Evolutionary conservation across 768 basidiomycete genomes (phyloP), one percentile per base, ranked within the genome.

Genomic region (Tricholoma furcatifolium): DNA sequence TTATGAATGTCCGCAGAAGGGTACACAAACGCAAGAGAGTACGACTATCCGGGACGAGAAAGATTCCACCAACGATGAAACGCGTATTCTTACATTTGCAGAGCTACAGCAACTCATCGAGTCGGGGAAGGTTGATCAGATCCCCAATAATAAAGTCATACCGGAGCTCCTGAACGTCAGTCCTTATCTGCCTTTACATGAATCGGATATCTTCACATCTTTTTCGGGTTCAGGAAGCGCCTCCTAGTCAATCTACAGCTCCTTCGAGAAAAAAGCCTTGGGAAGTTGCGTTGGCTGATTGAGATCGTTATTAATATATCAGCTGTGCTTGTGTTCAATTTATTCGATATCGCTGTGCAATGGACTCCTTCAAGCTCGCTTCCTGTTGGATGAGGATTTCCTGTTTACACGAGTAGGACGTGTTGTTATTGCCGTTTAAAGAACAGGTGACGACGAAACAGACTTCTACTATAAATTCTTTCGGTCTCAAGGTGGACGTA

Each of bases 111-210:
- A 75, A 32, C 71, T 92, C 53, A 87, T 92, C 53, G 81, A 88
- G 60, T 73, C 85, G 17, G 89, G 88, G 15, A 81, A 77, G 56
- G 79, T 81, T 3, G 86, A 88, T 57, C 70, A 83, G 63, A 89
- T 92, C 34, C 90, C 90, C 1, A 87, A 91, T 61, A 92, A 91
- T 64, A 88, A 84, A 58, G 54, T 76, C 49, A 88, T 92, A 41
- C 82, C 85, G 0, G 75, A 85, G n/a, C 70, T 64, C 2, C 59
- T 91, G 32, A 88, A 85, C 69, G 90, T 88, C 62, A 56, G 81
- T 65, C 18, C 44, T 48, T 54, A n/a, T n/a, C 48, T 36, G 34
- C 24, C 36, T 57, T 35, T 50, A 18, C 18, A 47, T 32, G 39
- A 47, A 36, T 32, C 24, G 11, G 42, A 52, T 47, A 39, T 46